Evolutionary conservation across 225 moss, liverwort and hornwort species (phyloP).

Genomic region (Lunularia cruciata): DNA sequence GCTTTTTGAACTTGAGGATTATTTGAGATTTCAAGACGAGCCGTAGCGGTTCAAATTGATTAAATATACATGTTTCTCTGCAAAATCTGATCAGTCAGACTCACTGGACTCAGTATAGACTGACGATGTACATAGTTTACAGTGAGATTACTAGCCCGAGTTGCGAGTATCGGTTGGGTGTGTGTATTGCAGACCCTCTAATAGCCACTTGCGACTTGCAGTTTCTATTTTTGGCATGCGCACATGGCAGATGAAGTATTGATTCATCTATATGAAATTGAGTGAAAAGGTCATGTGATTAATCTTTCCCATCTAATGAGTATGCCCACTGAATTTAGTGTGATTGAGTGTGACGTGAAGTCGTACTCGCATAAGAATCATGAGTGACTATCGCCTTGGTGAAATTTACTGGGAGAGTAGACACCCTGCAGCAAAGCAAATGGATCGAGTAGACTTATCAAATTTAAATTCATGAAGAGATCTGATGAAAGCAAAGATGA

Average conservation of each 20-base stretch:
- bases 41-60: not conserved
- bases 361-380: not conserved
- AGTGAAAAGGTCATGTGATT: not conserved
- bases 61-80: not conserved
- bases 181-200: not conserved
- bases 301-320: not conserved
- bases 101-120: not conserved
- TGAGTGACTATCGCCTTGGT: not conserved
- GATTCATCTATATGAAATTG: not conserved
- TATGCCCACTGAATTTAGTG: not conserved
- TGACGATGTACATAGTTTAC: not conserved
- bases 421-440: not conserved
- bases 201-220: not conserved
- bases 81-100: too few relatives aligned
- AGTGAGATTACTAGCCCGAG: not conserved
- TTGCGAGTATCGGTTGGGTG: not conserved
- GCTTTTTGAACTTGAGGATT: too few relatives aligned
- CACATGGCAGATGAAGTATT: not conserved
- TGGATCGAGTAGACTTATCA: not conserved
- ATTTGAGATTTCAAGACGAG: too few relatives aligned
- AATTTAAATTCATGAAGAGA: too few relatives aligned
- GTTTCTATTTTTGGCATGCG: not conserved
- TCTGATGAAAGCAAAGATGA: not conserved
- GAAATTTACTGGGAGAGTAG: slow-evolving; percentile 17
- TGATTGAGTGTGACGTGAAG: not conserved